Base-by-base conservation (phyloP, 108 stramenopile genomes). In the Cyclotella atomus region DNA sequence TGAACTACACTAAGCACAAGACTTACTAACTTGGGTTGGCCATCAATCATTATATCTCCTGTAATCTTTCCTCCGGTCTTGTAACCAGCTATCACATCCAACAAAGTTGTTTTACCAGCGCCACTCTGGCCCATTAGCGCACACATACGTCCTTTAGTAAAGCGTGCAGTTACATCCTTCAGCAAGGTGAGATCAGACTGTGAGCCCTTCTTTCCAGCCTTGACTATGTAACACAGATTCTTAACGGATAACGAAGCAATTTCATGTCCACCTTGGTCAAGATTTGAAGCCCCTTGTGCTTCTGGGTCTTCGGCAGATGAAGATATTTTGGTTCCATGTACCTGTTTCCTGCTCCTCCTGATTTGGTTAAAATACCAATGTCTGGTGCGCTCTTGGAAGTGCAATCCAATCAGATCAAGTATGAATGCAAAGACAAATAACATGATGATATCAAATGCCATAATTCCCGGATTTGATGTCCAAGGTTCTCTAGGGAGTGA, bases 21-120 rank as follows among this genome's bases (percentile, higher is more conserved):
- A n/a, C n/a, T 28, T 1, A 29, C 56, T 17, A 73, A 53, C 68
- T 89, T 87, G 10, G 79, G 68, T 25, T 45, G 57, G 20, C 91
- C 88, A 67, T 90, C 87, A 38, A 91, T 68, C 25, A 59, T 56
- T 30, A 92, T 89, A n/a, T 90, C 87, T 1, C 91, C 89, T 2
- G 63, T 71, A 47, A 89, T 60, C 17, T 33, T 56, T 8, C 89
- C 89, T 2, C 86, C 86, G 32, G 89, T 89, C 57, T 90, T 90
- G 59, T 89, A 88, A 12, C 91, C 91, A 2, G 89, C 88, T 15
- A 90, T 70, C 1, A 90, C 89, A 52, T 92, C 89, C 15, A 91
- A 64, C 10, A 90, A 71, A 21, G 89, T 90, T 0, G 89, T 88
- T 73, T 90, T 90, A 12, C 89, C 89, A 2, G 77, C 80, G 44